Percentiles rank a stretch among this genome's conserved stretches.
Evolutionary conservation across 2,329 filamentous ascomycete genomes (phyloP).

Genomic region (Penicillium sp.): DNA sequence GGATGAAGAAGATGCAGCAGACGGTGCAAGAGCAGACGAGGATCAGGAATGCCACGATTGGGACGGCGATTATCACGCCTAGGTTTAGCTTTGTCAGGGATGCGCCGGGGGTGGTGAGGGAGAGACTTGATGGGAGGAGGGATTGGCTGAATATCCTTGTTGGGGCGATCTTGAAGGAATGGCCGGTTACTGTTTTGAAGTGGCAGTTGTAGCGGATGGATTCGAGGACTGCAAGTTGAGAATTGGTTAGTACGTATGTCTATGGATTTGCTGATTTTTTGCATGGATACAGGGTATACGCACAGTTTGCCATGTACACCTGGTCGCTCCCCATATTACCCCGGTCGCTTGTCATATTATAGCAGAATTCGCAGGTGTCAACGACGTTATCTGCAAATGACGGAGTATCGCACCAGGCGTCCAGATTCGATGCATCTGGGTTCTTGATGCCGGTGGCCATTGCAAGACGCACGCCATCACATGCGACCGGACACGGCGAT

Average conservation of each 20-base stretch:
- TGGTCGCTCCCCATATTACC: no score
- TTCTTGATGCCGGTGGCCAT: slow-evolving; percentile 31
- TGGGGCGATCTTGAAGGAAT: slow-evolving; percentile 40
- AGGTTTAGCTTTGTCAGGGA: slow-evolving; percentile 29
- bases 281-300: slow-evolving; percentile 16
- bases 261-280: background rate
- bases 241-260: slow-evolving; percentile 3
- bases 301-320: slow-evolving; percentile 45
- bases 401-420: slow-evolving; percentile 38
- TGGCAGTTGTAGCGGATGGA: slow-evolving; percentile 46
- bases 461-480: slow-evolving; percentile 33
- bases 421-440: slow-evolving; percentile 30
- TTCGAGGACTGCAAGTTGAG: slow-evolving; percentile 39
- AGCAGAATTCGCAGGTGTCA: slow-evolving; percentile 43
- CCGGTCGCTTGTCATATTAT: slow-evolving; percentile 45
- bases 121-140: slow-evolving; percentile 35
- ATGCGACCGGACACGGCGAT: slow-evolving; percentile 45
- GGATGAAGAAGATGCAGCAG: slow-evolving; percentile 44
- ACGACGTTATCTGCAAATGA: slow-evolving; percentile 43
- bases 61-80: slow-evolving; percentile 42
- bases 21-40: slow-evolving; percentile 30
- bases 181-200: slow-evolving; percentile 35
- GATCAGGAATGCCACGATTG: slow-evolving; percentile 43
- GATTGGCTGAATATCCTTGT: slow-evolving; percentile 42
- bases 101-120: slow-evolving; percentile 19